Evolutionary conservation across 1,284 basidiomycete genomes (phyloP), one percentile per base, ranked within the genome.

Genomic region (Amylostereum areolatum): DNA sequence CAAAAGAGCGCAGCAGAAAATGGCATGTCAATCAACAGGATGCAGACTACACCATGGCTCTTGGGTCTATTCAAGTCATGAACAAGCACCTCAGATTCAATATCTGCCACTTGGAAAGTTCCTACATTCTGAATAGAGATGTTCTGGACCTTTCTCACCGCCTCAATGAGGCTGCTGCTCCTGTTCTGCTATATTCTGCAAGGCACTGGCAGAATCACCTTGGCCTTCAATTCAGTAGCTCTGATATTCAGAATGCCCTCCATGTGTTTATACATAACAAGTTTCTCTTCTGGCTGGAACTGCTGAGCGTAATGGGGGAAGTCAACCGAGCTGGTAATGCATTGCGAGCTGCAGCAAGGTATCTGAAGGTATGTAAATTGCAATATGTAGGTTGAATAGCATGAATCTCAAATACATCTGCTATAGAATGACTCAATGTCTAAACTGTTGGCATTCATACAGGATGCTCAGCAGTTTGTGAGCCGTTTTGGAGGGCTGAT

Each of bases 241-340:
- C n/a, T 11, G 11, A 36, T 11, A 7, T 48, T 3, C 24, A 35
- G 9, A 18, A 43, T 25, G 11, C n/a, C 18, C 29, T 49, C 27
- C 18, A 29, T 30, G 31, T 12, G 10, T 53, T 57, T 28, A 28
- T 58, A 11, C 11, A 39, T 11, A 27, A 36, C 2, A 48, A 51
- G 11, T 30, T 58, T 8, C 45, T 58, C 30, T 57, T 41, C 40
- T 58, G 56, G 56, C 33, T 58, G 25, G 56, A 58, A 37, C 53
- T 52, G 7, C 11, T 51, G 12, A 58, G 55, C 41, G 3, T 55
- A 1, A n/a, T 48, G 10, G 9, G 42, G 4, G 40, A 34, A 9
- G 31, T 53, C 5, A 27, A 11, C 6, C 11, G 27, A 11, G 25
- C 30, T 24, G 25, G 25, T 7, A 28, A 12, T 27, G 41, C 27